phyloP scores from a whole-genome alignment of 495 filamentous ascomycete species.

The Amphirosellinia nigrospora region DNA sequence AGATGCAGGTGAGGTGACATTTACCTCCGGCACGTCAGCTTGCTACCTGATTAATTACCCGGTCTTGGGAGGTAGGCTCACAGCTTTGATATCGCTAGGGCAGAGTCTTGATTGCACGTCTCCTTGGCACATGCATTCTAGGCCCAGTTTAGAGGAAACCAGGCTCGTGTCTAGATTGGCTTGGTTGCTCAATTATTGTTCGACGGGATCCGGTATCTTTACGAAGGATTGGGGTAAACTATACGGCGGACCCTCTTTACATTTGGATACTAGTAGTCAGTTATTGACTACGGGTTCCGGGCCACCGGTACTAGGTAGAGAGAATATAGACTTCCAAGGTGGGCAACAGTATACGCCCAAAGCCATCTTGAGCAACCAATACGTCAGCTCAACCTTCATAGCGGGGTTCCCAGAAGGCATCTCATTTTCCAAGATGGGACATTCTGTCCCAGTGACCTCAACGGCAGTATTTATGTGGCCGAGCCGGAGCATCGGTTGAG shows the following conservation, averaged over 20 bases:
- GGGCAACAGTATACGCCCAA: not conserved
- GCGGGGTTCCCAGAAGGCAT: not conserved
- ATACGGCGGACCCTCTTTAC: not conserved
- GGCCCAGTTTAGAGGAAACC: not conserved
- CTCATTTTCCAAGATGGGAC: not conserved
- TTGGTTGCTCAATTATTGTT: not conserved
- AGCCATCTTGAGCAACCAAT: not conserved
- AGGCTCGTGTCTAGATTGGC: not conserved
- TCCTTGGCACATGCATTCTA: not conserved
- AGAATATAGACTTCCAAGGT: not conserved
- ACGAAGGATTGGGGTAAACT: too few relatives aligned
- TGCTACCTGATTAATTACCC: not conserved
- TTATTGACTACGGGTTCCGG: not conserved
- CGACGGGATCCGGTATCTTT: not conserved
- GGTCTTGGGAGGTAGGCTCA: not conserved
- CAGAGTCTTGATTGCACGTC: conserved; percentile 5
- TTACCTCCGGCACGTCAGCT: not conserved
- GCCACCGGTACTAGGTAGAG: not conserved
- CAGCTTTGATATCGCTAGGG: conserved; percentile 10
- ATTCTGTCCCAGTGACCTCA: not conserved
- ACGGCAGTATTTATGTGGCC: not conserved
- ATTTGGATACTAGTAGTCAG: not conserved
- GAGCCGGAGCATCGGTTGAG: not conserved
- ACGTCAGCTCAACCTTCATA: not conserved
- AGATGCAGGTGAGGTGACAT: conserved; percentile 4